Conservation (phyloP, 2,329 filamentous ascomycete genomes). For the Xylariaceae sp. region DNA sequence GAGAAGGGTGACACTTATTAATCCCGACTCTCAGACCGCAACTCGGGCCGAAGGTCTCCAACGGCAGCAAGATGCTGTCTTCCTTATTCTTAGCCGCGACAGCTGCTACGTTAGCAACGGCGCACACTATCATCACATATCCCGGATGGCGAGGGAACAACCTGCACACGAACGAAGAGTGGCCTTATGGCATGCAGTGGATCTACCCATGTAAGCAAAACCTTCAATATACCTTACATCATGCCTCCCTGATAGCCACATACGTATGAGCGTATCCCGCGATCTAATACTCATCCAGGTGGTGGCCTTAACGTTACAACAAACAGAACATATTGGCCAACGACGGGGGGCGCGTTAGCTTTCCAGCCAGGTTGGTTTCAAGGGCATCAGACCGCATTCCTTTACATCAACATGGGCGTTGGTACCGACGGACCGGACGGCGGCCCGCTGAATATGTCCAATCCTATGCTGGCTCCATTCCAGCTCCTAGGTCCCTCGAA, state of each 20-base stretch:
- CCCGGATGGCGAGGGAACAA: slow-evolving; percentile 89
- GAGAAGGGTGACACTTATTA: background rate
- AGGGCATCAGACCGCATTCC: slow-evolving; percentile 79
- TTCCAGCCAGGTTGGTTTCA: slow-evolving; percentile 97
- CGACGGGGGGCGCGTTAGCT: slow-evolving; percentile 82
- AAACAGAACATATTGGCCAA: slow-evolving; percentile 93
- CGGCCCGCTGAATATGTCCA: slow-evolving; percentile 85
- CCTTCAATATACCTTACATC: background rate
- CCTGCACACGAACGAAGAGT: slow-evolving; percentile 77
- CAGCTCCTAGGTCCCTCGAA: slow-evolving; percentile 83
- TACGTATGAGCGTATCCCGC: too few species aligned
- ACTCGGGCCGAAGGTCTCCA: background rate
- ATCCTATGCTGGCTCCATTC: slow-evolving; percentile 79
- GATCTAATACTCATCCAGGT: slow-evolving; percentile 57
- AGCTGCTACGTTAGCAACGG: slow-evolving; percentile 58
- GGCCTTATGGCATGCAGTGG: slow-evolving; percentile 94
- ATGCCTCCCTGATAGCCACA: background rate
- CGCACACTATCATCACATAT: slow-evolving; percentile 86
- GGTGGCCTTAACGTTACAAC: slow-evolving; percentile 78
- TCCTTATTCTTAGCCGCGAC: slow-evolving; percentile 52
- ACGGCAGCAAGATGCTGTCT: slow-evolving; percentile 49
- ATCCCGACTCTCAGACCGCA: background rate
- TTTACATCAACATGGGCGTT: slow-evolving; percentile 92
- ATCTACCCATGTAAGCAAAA: slow-evolving; percentile 81
- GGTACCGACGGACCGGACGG: slow-evolving; percentile 68